Evolutionary conservation across 2,329 filamentous ascomycete genomes (phyloP).

Genomic region (Xylaria sp.): DNA sequence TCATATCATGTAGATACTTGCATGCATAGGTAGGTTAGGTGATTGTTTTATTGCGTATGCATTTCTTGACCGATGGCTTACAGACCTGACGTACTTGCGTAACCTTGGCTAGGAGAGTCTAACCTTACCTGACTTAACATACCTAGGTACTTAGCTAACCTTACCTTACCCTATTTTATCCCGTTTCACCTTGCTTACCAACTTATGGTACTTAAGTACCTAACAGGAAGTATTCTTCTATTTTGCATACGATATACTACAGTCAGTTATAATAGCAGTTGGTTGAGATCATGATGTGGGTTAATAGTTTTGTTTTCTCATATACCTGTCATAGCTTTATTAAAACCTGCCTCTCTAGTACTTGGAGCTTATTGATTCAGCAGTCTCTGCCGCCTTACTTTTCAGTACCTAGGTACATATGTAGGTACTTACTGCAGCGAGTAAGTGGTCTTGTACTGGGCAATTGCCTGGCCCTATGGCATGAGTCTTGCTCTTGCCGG

Average conservation of each 20-base stretch:
- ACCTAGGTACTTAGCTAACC: no score
- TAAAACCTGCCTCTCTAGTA: not conserved
- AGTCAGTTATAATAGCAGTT: no score
- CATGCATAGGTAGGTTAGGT: not conserved
- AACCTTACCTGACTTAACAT: not conserved
- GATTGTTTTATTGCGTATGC: not conserved
- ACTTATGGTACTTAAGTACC: not conserved
- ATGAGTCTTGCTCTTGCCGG: not conserved
- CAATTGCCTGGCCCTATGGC: not conserved
- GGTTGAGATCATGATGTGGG: no score
- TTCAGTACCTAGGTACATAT: no score
- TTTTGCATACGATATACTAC: no score
- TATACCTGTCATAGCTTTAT: not conserved
- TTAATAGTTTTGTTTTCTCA: not conserved
- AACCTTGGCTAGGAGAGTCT: not conserved
- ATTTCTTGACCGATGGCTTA: not conserved
- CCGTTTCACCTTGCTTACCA: not conserved
- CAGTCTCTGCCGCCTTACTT: not conserved
- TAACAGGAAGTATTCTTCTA: no score
- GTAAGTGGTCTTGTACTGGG: not conserved
- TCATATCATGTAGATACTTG: not conserved
- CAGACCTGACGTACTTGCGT: not conserved
- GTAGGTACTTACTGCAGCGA: not conserved
- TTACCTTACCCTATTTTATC: slow-evolving; percentile 4
- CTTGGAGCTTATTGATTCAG: not conserved